Evolutionary conservation across 345 rosid genomes (phyloP), one percentile per base, ranked within the genome.

Genomic region (Citrus hindsii): DNA sequence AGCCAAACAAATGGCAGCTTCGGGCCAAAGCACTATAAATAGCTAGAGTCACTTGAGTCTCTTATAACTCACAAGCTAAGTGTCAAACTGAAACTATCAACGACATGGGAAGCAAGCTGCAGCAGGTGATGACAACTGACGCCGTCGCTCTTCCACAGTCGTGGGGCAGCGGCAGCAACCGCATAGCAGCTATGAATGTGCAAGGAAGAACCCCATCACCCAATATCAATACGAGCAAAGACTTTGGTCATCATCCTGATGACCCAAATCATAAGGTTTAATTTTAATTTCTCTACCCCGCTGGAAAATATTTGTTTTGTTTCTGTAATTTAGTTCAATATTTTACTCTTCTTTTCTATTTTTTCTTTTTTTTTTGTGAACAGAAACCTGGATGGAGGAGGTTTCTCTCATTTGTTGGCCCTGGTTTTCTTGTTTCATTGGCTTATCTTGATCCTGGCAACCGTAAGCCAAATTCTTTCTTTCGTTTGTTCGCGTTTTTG

Each of bases 371-470:
- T 42, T 46, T 22, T 60, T 10, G 19, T 25, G 14, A 65, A 81
- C 40, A 89, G 89, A 82, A 71, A 77, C 85, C 89, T 2, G 93
- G 95, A 24, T 90, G 93, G 92, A 86, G 78, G 55, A 90, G 82
- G 83, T 89, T 90, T 37, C 19, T 89, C 30, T 65, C 89, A 3
- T 86, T 70, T 62, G 82, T 88, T n/a, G 96, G 89, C 37, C 96
- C 92, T 42, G 90, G 93, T 38, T 89, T 92, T 68, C 84, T 92
- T 4, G 90, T 92, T 30, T 89, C 91, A 0, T 46, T 92, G 37
- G 93, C 93, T 61, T 92, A 92, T 79, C 84, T 92, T 46, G 93
- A 92, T 51, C 96, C 93, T 12, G 89, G 93, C 3, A 90, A 90
- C 80, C 53, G 93, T 90, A 77, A 51, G 82, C 48, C 25, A 24